These are phyloP conservation scores for Citrus hindsii DNA, from an alignment of 345 rosid genomes.

Conservation along the genomic window DNA sequence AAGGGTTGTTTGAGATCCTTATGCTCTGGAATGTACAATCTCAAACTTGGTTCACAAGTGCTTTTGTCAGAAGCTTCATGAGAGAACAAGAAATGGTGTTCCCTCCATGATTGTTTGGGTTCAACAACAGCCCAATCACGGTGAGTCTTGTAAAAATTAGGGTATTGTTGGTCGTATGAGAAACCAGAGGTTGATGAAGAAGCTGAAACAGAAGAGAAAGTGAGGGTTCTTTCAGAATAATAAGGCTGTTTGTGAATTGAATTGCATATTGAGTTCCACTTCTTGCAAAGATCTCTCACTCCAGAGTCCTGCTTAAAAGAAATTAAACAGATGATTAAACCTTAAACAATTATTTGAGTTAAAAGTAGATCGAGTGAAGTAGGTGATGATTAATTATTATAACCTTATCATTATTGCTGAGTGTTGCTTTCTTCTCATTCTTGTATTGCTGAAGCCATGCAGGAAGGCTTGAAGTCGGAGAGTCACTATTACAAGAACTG, in stretches of 20 bases:
- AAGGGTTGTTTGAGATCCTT: slow-evolving; percentile 25
- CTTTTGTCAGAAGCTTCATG: slow-evolving; percentile 18
- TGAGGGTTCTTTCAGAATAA: slow-evolving; percentile 41
- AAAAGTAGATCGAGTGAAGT: background rate
- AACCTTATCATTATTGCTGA: slow-evolving; percentile 38
- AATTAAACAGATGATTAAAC: background rate
- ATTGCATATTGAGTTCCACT: slow-evolving; percentile 58
- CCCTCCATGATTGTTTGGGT: slow-evolving; percentile 36
- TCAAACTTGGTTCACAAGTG: slow-evolving; percentile 31
- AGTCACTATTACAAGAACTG: slow-evolving; percentile 31
- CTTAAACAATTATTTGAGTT: background rate
- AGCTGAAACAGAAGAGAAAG: slow-evolving; percentile 58
- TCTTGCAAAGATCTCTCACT: slow-evolving; percentile 51
- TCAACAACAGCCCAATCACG: slow-evolving; percentile 48
- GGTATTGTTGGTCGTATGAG: slow-evolving; percentile 45
- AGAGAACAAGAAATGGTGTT: slow-evolving; percentile 30
- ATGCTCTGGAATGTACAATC: slow-evolving; percentile 45
- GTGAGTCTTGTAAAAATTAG: slow-evolving; percentile 32
- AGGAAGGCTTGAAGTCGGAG: slow-evolving; percentile 52
- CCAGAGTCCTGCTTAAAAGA: slow-evolving; percentile 38
- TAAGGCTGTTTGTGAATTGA: slow-evolving; percentile 46
- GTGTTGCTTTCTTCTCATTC: slow-evolving; percentile 42
- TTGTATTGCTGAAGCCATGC: slow-evolving; percentile 80
- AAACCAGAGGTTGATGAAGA: slow-evolving; percentile 50
- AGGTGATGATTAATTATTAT: background rate